Percentiles rank a stretch among this genome's conserved stretches.
Evolutionary conservation across 75 land plant genomes (phyloP).

Genomic region (Cunninghamia lanceolata): DNA sequence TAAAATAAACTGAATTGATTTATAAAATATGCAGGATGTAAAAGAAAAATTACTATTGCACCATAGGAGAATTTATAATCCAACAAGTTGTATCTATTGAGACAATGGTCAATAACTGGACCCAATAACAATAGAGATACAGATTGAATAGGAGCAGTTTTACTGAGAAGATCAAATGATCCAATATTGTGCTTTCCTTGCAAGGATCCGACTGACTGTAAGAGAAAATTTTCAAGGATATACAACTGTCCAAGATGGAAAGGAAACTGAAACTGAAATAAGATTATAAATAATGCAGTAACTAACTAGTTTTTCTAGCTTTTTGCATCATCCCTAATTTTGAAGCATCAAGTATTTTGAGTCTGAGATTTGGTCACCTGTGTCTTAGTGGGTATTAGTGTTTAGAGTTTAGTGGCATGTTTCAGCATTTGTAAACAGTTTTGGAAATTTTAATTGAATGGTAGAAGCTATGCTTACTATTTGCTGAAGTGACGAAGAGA

Average conservation of each 20-base stretch:
- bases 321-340: no score
- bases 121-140: slow-evolving; percentile 62
- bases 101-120: slow-evolving; percentile 61
- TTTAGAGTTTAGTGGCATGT: no score
- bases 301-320: no score
- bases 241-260: no score
- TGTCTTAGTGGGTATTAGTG: no score
- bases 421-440: no score
- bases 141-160: slow-evolving; percentile 86
- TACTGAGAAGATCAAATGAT: slow-evolving; percentile 82
- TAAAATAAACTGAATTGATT: not conserved
- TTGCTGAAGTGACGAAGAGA: slow-evolving; percentile 81
- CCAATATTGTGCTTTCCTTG: slow-evolving; percentile 77
- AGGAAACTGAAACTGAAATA: no score
- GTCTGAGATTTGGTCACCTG: no score
- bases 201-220: slow-evolving; percentile 77
- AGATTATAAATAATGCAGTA: no score
- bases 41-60: slow-evolving; percentile 51
- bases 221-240: not conserved
- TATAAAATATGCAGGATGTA: not conserved
- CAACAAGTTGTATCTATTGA: slow-evolving; percentile 39
- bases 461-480: slow-evolving; percentile 40
- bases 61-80: slow-evolving; percentile 40
- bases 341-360: no score
- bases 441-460: not conserved